phyloP scores from a whole-genome alignment of 257 asterid species.

The Nicotiana tomentosiformis region DNA sequence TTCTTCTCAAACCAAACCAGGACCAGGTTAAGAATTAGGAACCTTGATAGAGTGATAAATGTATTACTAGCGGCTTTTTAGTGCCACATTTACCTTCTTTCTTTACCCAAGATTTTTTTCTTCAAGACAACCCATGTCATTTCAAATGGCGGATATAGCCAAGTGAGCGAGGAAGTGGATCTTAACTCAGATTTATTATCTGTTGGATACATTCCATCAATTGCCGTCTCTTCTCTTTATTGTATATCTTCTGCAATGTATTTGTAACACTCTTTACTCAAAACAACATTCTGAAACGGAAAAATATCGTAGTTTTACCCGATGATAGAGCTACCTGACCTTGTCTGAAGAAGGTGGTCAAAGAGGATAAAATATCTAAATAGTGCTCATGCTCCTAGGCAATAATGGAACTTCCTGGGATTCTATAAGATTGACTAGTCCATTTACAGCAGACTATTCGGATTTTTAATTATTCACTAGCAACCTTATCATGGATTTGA shows the following conservation, averaged over 20 bases:
- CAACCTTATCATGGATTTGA: background rate
- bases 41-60: no score
- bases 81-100: background rate
- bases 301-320: background rate
- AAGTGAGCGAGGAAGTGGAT: background rate
- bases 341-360: background rate
- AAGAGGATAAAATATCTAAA: background rate
- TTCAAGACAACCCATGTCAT: background rate
- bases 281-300: background rate
- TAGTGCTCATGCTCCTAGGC: background rate
- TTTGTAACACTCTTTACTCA: background rate
- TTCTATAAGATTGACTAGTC: background rate
- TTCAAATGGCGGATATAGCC: background rate
- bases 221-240: background rate
- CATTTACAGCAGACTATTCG: background rate
- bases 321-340: background rate
- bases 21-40: no score
- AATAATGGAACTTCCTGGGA: background rate
- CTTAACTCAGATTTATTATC: background rate
- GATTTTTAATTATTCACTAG: background rate
- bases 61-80: background rate
- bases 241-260: background rate
- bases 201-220: background rate
- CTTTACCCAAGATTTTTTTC: background rate
- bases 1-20: no score